Conservation (phyloP, 2,329 filamentous ascomycete species). For the Aspergillus sp. region DNA sequence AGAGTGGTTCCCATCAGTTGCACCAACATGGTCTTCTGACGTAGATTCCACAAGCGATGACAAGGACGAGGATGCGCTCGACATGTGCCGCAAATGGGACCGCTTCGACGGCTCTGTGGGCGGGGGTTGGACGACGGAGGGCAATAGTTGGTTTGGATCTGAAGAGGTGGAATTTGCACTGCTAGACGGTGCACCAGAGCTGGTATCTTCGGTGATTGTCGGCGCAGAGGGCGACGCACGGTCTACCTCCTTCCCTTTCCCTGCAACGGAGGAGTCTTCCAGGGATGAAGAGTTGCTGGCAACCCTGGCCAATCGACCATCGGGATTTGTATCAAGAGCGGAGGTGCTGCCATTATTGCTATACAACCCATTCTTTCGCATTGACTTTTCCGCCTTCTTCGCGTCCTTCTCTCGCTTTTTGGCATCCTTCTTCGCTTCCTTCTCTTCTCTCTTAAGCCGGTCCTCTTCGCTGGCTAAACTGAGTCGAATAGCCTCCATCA, state of each 20-base stretch:
- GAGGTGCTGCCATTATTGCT: conserved; percentile 58
- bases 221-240: conserved; percentile 34
- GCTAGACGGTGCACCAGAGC: conserved; percentile 26
- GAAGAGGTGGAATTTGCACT: conserved; percentile 14
- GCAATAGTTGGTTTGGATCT: conserved; percentile 11
- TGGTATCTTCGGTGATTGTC: conserved; percentile 15
- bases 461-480: conserved; percentile 93
- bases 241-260: conserved; percentile 69
- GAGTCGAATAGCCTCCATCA: conserved; percentile 89
- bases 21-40: conserved; percentile 34
- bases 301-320: conserved; percentile 30
- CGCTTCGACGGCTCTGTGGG: conserved; percentile 53
- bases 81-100: conserved; percentile 75
- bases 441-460: conserved; percentile 77
- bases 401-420: conserved; percentile 83
- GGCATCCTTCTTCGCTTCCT: conserved; percentile 72
- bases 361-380: conserved; percentile 58
- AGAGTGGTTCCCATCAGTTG: conserved; percentile 45
- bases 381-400: conserved; percentile 65
- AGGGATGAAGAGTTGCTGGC: conserved; percentile 32
- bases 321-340: conserved; percentile 47
- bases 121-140: conserved; percentile 25
- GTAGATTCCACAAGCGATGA: conserved; percentile 69
- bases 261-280: conserved; percentile 32
- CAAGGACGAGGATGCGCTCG: conserved; percentile 76